Evolutionary conservation across 139 green algal genomes (phyloP).

Genomic region (Chlamydomonas schloesseri): DNA sequence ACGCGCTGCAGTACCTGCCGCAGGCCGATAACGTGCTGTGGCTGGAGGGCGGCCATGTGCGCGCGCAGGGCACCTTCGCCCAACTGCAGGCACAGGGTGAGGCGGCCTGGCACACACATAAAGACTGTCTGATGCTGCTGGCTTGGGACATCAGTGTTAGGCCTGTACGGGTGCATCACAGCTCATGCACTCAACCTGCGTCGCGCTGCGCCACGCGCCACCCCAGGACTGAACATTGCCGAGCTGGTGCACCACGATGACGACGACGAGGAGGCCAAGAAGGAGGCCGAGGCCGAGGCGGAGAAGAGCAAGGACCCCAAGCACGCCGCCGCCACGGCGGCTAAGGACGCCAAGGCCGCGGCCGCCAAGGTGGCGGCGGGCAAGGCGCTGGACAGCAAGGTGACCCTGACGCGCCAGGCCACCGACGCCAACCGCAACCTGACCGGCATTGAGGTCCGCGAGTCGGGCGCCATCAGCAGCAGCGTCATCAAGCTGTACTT

Average conservation of each 20-base stretch:
- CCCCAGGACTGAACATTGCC: constrained; percentile 62
- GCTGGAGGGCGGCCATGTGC: constrained; percentile 74
- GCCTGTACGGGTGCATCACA: no score
- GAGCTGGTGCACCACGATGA: constrained; percentile 67
- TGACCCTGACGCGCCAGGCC: constrained; percentile 34
- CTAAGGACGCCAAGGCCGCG: background rate
- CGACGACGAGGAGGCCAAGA: constrained; percentile 37
- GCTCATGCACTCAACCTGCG: no score
- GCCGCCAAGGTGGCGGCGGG: background rate
- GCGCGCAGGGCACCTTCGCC: constrained; percentile 74
- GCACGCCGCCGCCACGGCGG: background rate
- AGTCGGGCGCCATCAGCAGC: constrained; percentile 67
- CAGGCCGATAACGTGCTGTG: constrained; percentile 82
- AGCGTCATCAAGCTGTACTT: constrained; percentile 74
- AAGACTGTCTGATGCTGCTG: no score
- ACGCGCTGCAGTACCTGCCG: constrained; percentile 89
- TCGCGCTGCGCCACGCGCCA: no score
- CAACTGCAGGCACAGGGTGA: constrained; percentile 67
- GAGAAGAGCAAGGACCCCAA: background rate
- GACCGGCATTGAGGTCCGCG: constrained; percentile 73
- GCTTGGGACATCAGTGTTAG: no score
- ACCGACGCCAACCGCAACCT: constrained; percentile 57
- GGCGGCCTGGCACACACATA: no score
- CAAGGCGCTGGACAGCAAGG: constrained; percentile 7
- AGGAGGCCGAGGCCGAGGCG: background rate